These are phyloP conservation scores for Geotrichum candidum DNA, from an alignment of 1,139 yeast genomes.

Conservation along the genomic window DNA sequence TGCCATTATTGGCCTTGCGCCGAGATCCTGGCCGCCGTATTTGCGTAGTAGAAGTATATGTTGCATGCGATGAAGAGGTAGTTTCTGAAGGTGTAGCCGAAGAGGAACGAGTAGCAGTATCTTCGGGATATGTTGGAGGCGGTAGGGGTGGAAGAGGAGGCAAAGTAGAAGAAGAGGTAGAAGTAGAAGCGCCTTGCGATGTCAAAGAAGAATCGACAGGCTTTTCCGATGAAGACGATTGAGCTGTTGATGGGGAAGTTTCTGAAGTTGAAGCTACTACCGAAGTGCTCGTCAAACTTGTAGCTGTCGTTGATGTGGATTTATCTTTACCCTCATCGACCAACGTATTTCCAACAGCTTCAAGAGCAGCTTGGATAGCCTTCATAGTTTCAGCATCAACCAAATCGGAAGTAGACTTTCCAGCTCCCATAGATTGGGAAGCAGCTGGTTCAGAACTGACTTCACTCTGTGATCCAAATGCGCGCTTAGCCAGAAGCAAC, in stretches of 20 bases:
- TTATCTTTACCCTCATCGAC: slow-evolving; percentile 10
- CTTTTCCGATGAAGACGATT: not conserved
- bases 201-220: not conserved
- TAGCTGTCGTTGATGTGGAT: not conserved
- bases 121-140: slow-evolving; percentile 7
- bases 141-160: slow-evolving; percentile 12
- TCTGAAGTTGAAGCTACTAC: not conserved
- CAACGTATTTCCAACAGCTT: slow-evolving; percentile 28
- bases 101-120: not conserved
- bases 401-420: slow-evolving; percentile 21
- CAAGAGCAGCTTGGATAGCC: slow-evolving; percentile 36
- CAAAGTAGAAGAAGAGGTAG: not conserved
- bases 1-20: slow-evolving; percentile 6
- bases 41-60: slow-evolving; percentile 1
- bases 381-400: slow-evolving; percentile 35
- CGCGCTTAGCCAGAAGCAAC: slow-evolving; percentile 40
- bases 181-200: not conserved
- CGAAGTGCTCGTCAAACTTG: not conserved
- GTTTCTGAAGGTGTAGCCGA: not conserved
- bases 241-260: not conserved
- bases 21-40: slow-evolving; percentile 11
- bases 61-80: not conserved
- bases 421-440: slow-evolving; percentile 1
- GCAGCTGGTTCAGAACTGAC: not conserved
- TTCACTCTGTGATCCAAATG: slow-evolving; percentile 29